Base-by-base conservation (phyloP, 371 early-diverging fungal species). In the Mortierella sp. region DNA sequence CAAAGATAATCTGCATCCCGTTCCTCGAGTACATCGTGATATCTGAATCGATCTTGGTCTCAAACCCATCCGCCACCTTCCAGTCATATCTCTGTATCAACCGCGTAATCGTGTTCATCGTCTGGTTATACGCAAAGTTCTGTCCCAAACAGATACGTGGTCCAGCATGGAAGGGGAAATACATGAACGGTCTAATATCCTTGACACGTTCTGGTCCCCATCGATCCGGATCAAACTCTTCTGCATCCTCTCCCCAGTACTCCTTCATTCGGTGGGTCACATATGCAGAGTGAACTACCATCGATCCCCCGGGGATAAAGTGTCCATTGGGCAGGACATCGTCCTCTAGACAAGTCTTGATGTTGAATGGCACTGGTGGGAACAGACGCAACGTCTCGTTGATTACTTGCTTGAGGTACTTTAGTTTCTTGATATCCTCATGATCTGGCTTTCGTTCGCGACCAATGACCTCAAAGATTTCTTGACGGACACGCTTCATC, bases 161-260 rank as follows among this genome's bases (percentile, higher is more conserved):
- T 13, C 82, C 82, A 0, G 82, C 82, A 62, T 81, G 76, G 82
- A 81, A 81, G 52, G 82, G 76, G 76, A 76, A 76, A 70, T 76
- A 81, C 76, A 76, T 81, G 72, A 76, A 81, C 1, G 82, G 82
- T 10, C 82, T 58, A 4, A 76, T 70, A 10, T 57, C 7, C 76
- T 81, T 81, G 76, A 81, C 76, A 10, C 76, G 70, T 58, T 76
- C 82, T 8, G 76, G 73, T 0, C 76, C 76, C 92, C 93, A 93
- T 32, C 93, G 86, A 15, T 85, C 86, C 15, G 93, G 93, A 10
- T 86, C 83, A 70, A 91, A 93, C 41, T 85, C 85, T 61, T 89
- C 84, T 3, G 86, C 90, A 72, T 93, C 91, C 16, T 86, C 86
- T 3, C 93, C 93, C 93, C 92, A 93, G 65, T 85, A 83, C 13